Conservation (phyloP, 1,284 basidiomycete genomes). For the Heterobasidion annosum region DNA sequence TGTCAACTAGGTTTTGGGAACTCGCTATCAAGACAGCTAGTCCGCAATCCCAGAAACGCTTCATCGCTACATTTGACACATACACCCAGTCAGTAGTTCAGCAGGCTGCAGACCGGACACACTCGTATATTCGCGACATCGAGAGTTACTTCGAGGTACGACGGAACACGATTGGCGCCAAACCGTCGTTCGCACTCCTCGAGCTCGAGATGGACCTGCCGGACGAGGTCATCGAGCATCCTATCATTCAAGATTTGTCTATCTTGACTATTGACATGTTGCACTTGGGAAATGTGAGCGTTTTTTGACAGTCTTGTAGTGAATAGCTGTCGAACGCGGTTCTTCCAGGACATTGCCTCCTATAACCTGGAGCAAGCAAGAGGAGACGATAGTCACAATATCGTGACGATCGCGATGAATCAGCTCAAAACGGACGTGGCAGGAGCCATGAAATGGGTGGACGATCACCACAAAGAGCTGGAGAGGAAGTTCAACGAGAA, state of each 20-base stretch:
- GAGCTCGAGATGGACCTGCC: slow-evolving; percentile 30
- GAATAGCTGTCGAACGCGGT: background rate
- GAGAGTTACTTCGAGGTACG: slow-evolving; percentile 29
- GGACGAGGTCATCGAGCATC: slow-evolving; percentile 29
- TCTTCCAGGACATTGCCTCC: slow-evolving; percentile 27
- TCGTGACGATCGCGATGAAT: slow-evolving; percentile 34
- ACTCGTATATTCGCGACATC: slow-evolving; percentile 22
- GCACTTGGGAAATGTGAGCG: slow-evolving; percentile 29
- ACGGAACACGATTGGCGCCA: slow-evolving; percentile 32
- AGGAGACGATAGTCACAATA: slow-evolving; percentile 34
- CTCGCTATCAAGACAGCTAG: slow-evolving; percentile 23
- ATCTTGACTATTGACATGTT: slow-evolving; percentile 28
- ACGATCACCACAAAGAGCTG: slow-evolving; percentile 14
- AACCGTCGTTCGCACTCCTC: slow-evolving; percentile 29
- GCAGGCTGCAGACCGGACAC: slow-evolving; percentile 30
- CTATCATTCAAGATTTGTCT: slow-evolving; percentile 24
- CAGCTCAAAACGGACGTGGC: slow-evolving; percentile 20
- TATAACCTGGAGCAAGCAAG: slow-evolving; percentile 33
- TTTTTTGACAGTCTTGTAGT: background rate
- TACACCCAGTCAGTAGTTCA: slow-evolving; percentile 32
- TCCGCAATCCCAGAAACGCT: slow-evolving; percentile 23
- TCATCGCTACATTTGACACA: slow-evolving; percentile 26
- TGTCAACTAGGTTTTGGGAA: slow-evolving; percentile 26
- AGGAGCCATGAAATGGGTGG: slow-evolving; percentile 26
- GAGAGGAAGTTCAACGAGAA: slow-evolving; percentile 17